phyloP scores from a whole-genome alignment of 2,329 filamentous ascomycete genomes.

The Proliferodiscus dingleyae region DNA sequence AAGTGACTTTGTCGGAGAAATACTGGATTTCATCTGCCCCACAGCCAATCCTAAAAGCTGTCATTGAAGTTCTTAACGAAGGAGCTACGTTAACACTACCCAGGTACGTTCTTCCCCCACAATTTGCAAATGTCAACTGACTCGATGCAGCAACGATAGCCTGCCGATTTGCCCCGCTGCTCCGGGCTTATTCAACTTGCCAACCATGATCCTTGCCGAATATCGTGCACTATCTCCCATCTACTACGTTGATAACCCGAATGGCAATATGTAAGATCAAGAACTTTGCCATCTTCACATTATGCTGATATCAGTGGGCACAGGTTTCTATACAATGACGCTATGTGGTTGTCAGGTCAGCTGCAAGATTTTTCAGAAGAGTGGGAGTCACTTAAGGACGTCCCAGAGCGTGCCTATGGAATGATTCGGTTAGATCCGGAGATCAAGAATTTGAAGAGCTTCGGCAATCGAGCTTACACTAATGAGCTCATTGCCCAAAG shows the following conservation, averaged over 20 bases:
- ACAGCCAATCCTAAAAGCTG: constrained; percentile 65
- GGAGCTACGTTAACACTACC: constrained; percentile 54
- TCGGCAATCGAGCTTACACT: constrained; percentile 57
- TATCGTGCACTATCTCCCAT: constrained; percentile 73
- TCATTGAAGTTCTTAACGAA: constrained; percentile 56
- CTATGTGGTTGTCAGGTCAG: constrained; percentile 56
- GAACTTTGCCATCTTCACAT: background rate
- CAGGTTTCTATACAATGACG: constrained; percentile 65
- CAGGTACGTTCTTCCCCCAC: constrained; percentile 36
- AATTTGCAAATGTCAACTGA: background rate
- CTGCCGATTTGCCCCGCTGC: constrained; percentile 61
- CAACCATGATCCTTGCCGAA: constrained; percentile 69
- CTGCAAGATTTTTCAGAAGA: constrained; percentile 43
- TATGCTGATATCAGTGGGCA: background rate
- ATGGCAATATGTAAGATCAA: constrained; percentile 57
- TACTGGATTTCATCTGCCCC: constrained; percentile 89
- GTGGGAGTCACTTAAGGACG: constrained; percentile 51
- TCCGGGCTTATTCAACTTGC: constrained; percentile 64
- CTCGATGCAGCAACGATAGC: constrained; percentile 39
- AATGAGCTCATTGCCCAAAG: constrained; percentile 58
- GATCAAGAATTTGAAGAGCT: constrained; percentile 52
- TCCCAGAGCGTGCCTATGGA: constrained; percentile 44
- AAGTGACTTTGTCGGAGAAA: constrained; percentile 75
- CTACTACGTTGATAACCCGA: constrained; percentile 60
- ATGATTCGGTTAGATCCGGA: constrained; percentile 58